phyloP scores from a whole-genome alignment of 495 filamentous ascomycete species.

The Polyplosphaeria fusca region DNA sequence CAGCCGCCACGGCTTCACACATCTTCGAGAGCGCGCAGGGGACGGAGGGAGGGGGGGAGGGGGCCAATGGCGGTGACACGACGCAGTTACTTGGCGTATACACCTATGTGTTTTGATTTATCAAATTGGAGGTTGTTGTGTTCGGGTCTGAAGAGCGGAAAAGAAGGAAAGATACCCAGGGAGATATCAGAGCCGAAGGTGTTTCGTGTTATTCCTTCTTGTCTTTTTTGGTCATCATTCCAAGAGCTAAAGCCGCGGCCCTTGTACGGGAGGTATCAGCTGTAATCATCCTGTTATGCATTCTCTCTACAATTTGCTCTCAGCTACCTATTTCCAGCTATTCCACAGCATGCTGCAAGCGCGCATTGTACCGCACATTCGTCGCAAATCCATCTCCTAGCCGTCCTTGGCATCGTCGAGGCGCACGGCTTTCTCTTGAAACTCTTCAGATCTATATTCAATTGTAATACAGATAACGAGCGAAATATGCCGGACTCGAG shows the following conservation, averaged over 20 bases:
- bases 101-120: conserved; percentile 9
- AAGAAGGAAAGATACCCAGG: conserved; percentile 27
- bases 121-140: conserved; percentile 10
- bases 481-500: conserved; percentile 1
- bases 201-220: conserved; percentile 12
- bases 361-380: conserved; percentile 11
- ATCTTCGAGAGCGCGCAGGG: neutral
- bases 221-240: neutral
- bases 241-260: neutral
- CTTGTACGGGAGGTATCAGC: neutral
- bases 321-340: conserved; percentile 1
- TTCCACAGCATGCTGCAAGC: neutral
- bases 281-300: conserved; percentile 14
- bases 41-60: neutral
- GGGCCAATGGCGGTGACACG: neutral
- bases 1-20: conserved; percentile 3
- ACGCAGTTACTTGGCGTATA: neutral
- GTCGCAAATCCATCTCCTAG: conserved; percentile 18
- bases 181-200: conserved; percentile 8
- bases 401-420: neutral
- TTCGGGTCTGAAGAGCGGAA: neutral
- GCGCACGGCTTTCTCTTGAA: conserved; percentile 15
- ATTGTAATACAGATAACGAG: conserved; percentile 23
- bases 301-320: conserved; percentile 1
- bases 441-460: conserved; percentile 19